phyloP scores from a whole-genome alignment of 768 basidiomycete genomes.

The Russula brevipes region DNA sequence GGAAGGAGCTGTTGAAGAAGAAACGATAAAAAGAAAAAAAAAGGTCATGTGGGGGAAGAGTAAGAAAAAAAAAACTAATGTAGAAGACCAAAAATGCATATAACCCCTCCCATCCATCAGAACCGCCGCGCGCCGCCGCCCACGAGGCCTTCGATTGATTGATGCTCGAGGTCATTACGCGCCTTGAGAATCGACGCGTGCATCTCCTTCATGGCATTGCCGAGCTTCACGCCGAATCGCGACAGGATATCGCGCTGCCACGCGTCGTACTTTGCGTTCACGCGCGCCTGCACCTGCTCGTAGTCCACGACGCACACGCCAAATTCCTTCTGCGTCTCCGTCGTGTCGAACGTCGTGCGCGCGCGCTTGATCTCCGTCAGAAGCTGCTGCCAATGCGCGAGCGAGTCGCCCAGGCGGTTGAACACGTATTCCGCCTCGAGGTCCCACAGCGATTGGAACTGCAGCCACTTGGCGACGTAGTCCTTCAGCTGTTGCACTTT shows the following conservation, averaged over 20 bases:
- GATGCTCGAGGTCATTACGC: constrained; percentile 91
- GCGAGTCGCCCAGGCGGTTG: constrained; percentile 88
- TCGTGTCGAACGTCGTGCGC: constrained; percentile 93
- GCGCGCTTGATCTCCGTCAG: constrained; percentile 96
- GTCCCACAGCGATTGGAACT: constrained; percentile 99
- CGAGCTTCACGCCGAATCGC: constrained; percentile 88
- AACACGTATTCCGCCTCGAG: constrained; percentile 96
- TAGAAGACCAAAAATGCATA: neutral
- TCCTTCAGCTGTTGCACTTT: constrained; percentile 84
- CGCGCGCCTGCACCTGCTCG: constrained; percentile 94
- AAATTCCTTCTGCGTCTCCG: constrained; percentile 87
- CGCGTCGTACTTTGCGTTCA: constrained; percentile 97
- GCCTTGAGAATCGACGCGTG: constrained; percentile 90
- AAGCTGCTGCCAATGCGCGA: constrained; percentile 92
- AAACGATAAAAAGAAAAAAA: neutral
- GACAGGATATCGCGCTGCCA: constrained; percentile 96
- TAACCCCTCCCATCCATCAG: constrained; percentile 29
- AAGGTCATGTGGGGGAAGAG: neutral
- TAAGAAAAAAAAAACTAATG: neutral
- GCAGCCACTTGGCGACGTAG: constrained; percentile 97
- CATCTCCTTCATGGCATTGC: constrained; percentile 96
- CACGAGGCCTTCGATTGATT: constrained; percentile 89
- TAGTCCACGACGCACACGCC: constrained; percentile 95
- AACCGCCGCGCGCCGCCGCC: constrained; percentile 50
- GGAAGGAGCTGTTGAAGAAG: neutral